Conservation (phyloP, 2,329 filamentous ascomycete species). For the Phoma herbarum region DNA sequence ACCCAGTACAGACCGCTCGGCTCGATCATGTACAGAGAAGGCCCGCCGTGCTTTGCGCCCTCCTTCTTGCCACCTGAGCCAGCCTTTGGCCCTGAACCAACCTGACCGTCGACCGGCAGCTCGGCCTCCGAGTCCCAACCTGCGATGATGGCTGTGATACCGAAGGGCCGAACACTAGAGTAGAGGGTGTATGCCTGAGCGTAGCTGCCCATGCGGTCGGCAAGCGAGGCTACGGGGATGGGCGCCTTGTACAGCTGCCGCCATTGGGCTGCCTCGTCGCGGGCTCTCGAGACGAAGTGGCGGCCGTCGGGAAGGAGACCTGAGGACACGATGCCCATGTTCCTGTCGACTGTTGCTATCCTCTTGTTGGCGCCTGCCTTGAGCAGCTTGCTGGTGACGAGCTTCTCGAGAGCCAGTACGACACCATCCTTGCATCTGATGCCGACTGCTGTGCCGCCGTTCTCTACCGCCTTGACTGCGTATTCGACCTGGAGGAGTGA, state of each 20-base stretch:
- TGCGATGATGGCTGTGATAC: slow-evolving; percentile 91
- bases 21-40: slow-evolving; percentile 98
- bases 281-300: slow-evolving; percentile 92
- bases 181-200: slow-evolving; percentile 98
- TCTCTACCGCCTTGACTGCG: slow-evolving; percentile 97
- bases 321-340: slow-evolving; percentile 91
- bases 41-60: slow-evolving; percentile 81
- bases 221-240: slow-evolving; percentile 87
- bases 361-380: slow-evolving; percentile 97
- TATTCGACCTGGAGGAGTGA: slow-evolving; percentile 75
- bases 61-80: slow-evolving; percentile 86
- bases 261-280: slow-evolving; percentile 93
- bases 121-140: slow-evolving; percentile 93
- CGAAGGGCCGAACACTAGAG: slow-evolving; percentile 94
- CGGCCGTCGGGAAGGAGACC: slow-evolving; percentile 94
- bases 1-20: slow-evolving; percentile 96
- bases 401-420: slow-evolving; percentile 95
- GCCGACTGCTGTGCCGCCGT: slow-evolving; percentile 93
- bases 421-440: slow-evolving; percentile 98
- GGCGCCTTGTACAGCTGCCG: slow-evolving; percentile 93
- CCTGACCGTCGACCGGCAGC: slow-evolving; percentile 86
- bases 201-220: slow-evolving; percentile 92
- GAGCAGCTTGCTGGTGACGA: slow-evolving; percentile 92
- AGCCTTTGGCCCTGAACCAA: slow-evolving; percentile 78
- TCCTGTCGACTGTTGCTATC: slow-evolving; percentile 92